Evolutionary conservation across 2,329 filamentous ascomycete species (phyloP).

Genomic region (Aspergillus caelatus): DNA sequence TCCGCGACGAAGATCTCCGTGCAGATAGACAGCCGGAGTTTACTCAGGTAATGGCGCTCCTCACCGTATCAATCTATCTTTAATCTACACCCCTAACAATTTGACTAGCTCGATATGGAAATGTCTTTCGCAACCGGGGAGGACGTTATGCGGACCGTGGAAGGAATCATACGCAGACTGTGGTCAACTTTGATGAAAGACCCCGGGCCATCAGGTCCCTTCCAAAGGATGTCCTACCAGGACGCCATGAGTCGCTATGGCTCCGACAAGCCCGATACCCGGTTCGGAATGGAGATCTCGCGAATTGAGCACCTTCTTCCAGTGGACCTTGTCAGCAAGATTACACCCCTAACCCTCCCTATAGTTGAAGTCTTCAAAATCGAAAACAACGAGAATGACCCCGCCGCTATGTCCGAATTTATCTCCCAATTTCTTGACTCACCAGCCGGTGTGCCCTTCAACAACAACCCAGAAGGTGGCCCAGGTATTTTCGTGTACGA

Average conservation of each 20-base stretch:
- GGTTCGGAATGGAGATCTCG: conserved; percentile 70
- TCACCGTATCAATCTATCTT: background rate
- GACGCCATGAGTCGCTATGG: conserved; percentile 80
- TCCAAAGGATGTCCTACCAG: conserved; percentile 69
- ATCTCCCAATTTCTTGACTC: conserved; percentile 72
- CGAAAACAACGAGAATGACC: conserved; percentile 47
- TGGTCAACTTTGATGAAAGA: conserved; percentile 56
- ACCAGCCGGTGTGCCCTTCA: conserved; percentile 60
- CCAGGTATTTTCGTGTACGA: conserved; percentile 80
- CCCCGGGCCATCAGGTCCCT: conserved; percentile 49
- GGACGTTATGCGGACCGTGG: conserved; percentile 66
- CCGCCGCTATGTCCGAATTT: conserved; percentile 62
- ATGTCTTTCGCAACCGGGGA: conserved; percentile 80
- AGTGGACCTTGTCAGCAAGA: conserved; percentile 70
- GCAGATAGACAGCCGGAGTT: conserved; percentile 96
- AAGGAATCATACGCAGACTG: conserved; percentile 56
- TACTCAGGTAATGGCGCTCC: conserved; percentile 67
- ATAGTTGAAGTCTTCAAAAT: conserved; percentile 76
- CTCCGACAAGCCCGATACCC: conserved; percentile 88
- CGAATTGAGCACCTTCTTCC: conserved; percentile 66
- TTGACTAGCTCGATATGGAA: conserved; percentile 77
- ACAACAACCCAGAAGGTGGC: conserved; percentile 72
- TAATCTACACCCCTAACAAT: background rate
- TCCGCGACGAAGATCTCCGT: conserved; percentile 89
- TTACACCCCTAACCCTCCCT: conserved; percentile 69